Evolutionary conservation across 148 eudicot genomes (phyloP).

Genomic region (Linanthus parryae): DNA sequence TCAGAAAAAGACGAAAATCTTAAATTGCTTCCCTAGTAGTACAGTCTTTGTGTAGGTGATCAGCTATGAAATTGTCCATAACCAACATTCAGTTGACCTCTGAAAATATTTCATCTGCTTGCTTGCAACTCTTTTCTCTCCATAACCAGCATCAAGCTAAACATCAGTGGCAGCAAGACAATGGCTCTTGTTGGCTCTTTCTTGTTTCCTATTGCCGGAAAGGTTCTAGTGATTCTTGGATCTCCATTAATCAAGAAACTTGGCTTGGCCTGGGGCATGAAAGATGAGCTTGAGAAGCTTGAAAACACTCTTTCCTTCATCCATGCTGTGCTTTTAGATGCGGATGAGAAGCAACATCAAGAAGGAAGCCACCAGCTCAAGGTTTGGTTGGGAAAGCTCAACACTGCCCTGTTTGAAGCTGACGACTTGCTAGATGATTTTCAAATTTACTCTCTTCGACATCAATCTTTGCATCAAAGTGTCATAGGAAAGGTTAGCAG

Average conservation of each 20-base stretch:
- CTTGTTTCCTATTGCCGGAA: background rate
- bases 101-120: too few relatives aligned
- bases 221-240: constrained; percentile 7
- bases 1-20: too few relatives aligned
- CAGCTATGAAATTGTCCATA: too few relatives aligned
- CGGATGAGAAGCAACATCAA: constrained; percentile 12
- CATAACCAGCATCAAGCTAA: too few relatives aligned
- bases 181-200: too few relatives aligned
- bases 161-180: too few relatives aligned
- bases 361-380: constrained; percentile 2
- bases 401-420: constrained; percentile 3
- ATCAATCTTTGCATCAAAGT: too few relatives aligned
- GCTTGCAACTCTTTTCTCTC: too few relatives aligned
- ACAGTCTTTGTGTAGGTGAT: too few relatives aligned
- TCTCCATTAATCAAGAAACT: background rate
- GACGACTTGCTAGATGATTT: constrained; percentile 15
- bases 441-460: background rate
- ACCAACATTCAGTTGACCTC: too few relatives aligned
- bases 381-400: constrained; percentile 13
- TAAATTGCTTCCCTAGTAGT: too few relatives aligned
- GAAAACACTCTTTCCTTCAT: constrained; percentile 9
- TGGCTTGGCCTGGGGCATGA: constrained; percentile 3
- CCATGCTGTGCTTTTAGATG: constrained; percentile 11
- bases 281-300: constrained; percentile 10
- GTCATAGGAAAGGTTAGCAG: too few relatives aligned